These are phyloP conservation scores for Pseudozyma tsukubaensis DNA, from an alignment of 1,284 basidiomycete species.

Conservation along the genomic window DNA sequence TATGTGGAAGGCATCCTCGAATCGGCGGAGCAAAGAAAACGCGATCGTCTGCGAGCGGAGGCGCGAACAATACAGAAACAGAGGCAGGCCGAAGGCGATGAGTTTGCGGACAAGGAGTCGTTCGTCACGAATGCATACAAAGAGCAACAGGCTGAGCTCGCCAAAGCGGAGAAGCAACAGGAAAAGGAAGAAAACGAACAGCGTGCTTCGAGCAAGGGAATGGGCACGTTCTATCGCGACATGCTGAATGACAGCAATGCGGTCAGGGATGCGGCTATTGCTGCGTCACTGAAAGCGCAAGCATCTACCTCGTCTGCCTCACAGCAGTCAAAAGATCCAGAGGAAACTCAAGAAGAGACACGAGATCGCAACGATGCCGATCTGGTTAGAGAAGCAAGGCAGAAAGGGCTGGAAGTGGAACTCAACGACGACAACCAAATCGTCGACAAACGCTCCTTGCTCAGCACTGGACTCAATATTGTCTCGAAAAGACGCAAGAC, in stretches of 20 bases:
- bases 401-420: constrained; percentile 86
- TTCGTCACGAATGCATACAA: constrained; percentile 98
- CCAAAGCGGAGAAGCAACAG: constrained; percentile 76
- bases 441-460: constrained; percentile 91
- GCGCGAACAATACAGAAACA: constrained; percentile 97
- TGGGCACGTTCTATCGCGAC: constrained; percentile 67
- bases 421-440: constrained; percentile 98
- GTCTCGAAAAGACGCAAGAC: constrained; percentile 53
- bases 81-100: constrained; percentile 90
- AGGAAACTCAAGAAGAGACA: constrained; percentile 6
- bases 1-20: constrained; percentile 85
- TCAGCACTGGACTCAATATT: constrained; percentile 91
- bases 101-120: constrained; percentile 92
- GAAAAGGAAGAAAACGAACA: constrained; percentile 85
- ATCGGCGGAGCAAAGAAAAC: constrained; percentile 85
- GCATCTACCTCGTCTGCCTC: neutral
- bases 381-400: constrained; percentile 75
- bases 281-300: constrained; percentile 25
- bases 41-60: constrained; percentile 91
- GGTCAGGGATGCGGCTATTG: constrained; percentile 60
- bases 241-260: constrained; percentile 60
- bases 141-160: constrained; percentile 92
- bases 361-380: constrained; percentile 73
- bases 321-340: neutral
- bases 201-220: constrained; percentile 85